Evolutionary conservation across 768 basidiomycete species (phyloP).

Genomic region (Tulasnella calospora): DNA sequence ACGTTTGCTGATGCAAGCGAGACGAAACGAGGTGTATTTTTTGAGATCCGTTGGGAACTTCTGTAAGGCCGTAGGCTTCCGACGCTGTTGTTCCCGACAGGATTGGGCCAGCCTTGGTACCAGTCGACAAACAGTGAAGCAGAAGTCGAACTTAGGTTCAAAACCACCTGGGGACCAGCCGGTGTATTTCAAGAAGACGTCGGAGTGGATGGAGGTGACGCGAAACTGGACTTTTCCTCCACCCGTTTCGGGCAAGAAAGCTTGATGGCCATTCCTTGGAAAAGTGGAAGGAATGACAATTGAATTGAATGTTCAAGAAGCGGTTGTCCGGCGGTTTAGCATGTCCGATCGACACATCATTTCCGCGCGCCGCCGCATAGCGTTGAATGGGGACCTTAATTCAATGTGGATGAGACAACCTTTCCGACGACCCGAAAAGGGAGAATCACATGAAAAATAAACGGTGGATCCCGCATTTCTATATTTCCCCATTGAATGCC

Average conservation of each 20-base stretch:
- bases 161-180: conserved; percentile 19
- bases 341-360: not conserved
- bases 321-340: too few relatives aligned
- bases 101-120: not conserved
- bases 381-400: too few relatives aligned
- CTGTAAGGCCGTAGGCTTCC: not conserved
- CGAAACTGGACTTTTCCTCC: conserved; percentile 15
- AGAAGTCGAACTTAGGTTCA: too few relatives aligned
- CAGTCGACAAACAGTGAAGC: not conserved
- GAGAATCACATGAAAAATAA: too few relatives aligned
- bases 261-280: conserved; percentile 6
- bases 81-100: not conserved
- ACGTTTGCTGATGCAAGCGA: conserved; percentile 14
- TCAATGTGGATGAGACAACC: too few relatives aligned
- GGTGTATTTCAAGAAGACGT: conserved; percentile 18
- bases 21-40: conserved; percentile 10
- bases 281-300: conserved; percentile 16
- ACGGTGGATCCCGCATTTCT: too few relatives aligned
- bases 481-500: too few relatives aligned
- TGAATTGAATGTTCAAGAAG: not conserved
- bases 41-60: conserved; percentile 6
- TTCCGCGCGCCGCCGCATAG: too few relatives aligned
- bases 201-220: conserved; percentile 21
- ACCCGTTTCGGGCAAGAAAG: conserved; percentile 23
- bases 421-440: too few relatives aligned